These are phyloP conservation scores for Pleurotus djamor DNA, from an alignment of 768 basidiomycete species.

Conservation along the genomic window DNA sequence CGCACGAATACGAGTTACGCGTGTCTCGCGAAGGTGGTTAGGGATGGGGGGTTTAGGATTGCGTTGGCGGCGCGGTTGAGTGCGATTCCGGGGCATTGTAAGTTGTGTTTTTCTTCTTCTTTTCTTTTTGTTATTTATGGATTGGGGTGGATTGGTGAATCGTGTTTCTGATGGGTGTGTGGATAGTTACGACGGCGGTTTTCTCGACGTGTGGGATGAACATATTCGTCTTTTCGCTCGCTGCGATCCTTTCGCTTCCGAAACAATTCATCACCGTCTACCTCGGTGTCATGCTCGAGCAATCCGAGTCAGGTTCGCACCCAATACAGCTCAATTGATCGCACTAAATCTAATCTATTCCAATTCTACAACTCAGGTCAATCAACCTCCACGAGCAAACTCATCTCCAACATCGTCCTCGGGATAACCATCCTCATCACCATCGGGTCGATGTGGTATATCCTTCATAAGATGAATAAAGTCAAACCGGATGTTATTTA, in stretches of 20 bases:
- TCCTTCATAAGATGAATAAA: conserved; percentile 66
- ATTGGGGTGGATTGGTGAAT: too few relatives aligned
- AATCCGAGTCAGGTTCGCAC: conserved; percentile 32
- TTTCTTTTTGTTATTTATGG: too few relatives aligned
- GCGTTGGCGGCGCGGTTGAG: conserved; percentile 75
- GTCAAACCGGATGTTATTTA: conserved; percentile 70
- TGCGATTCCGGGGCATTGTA: conserved; percentile 87
- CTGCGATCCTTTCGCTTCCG: conserved; percentile 83
- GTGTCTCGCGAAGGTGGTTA: conserved; percentile 64
- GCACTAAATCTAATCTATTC: too few relatives aligned
- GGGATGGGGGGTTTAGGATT: conserved; percentile 87
- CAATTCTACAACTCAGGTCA: too few relatives aligned
- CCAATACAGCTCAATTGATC: too few relatives aligned
- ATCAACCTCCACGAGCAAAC: conserved; percentile 46
- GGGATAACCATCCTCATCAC: conserved; percentile 72
- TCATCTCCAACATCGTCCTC: conserved; percentile 70
- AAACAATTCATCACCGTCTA: conserved; percentile 94
- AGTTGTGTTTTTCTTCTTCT: too few relatives aligned
- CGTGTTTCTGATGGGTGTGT: too few relatives aligned
- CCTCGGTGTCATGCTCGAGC: conserved; percentile 76
- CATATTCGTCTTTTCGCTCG: conserved; percentile 72
- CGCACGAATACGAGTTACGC: conserved; percentile 55
- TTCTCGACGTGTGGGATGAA: conserved; percentile 90
- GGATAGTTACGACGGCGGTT: conserved; percentile 85
- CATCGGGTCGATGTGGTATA: conserved; percentile 80